These are phyloP conservation scores for Epichloe bromicola DNA, from an alignment of 2,329 filamentous ascomycete species.

Conservation along the genomic window DNA sequence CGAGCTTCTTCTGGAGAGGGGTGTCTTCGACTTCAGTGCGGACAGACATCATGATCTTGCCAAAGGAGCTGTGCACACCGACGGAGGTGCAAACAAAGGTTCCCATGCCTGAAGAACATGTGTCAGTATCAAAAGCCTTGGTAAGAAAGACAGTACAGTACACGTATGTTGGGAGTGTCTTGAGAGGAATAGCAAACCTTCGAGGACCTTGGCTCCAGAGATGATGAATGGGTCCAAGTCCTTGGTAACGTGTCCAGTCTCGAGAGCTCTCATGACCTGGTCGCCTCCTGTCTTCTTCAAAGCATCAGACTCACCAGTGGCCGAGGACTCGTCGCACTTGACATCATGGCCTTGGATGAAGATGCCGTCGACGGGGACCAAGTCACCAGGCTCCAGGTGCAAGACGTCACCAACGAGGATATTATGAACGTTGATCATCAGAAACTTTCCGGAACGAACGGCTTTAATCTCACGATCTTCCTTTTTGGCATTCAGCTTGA, in stretches of 20 bases:
- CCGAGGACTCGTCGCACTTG: slow-evolving; percentile 60
- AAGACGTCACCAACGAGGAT: slow-evolving; percentile 58
- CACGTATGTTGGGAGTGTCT: too few species aligned
- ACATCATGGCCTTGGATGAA: slow-evolving; percentile 42
- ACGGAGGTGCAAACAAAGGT: slow-evolving; percentile 42
- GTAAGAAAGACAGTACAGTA: too few species aligned
- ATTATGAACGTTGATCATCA: slow-evolving; percentile 52
- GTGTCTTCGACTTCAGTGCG: slow-evolving; percentile 38
- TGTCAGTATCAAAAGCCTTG: too few species aligned
- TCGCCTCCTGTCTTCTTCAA: slow-evolving; percentile 52
- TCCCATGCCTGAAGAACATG: slow-evolving; percentile 25
- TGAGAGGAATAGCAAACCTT: slow-evolving; percentile 20
- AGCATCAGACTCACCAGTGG: slow-evolving; percentile 61
- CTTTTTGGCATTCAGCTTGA: slow-evolving; percentile 47
- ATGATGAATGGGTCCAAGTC: slow-evolving; percentile 55
- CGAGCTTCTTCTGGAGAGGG: slow-evolving; percentile 41
- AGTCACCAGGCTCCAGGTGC: slow-evolving; percentile 55
- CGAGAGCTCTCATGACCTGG: slow-evolving; percentile 42
- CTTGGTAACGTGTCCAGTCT: slow-evolving; percentile 27
- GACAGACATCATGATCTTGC: slow-evolving; percentile 43
- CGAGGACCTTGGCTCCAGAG: slow-evolving; percentile 40
- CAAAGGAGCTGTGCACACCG: slow-evolving; percentile 41
- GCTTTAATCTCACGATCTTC: slow-evolving; percentile 53
- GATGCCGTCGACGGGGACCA: slow-evolving; percentile 58
- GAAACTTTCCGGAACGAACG: slow-evolving; percentile 51